Evolutionary conservation across 257 asterid genomes (phyloP), one percentile per base, ranked within the genome.

Genomic region (Rehmannia glutinosa): DNA sequence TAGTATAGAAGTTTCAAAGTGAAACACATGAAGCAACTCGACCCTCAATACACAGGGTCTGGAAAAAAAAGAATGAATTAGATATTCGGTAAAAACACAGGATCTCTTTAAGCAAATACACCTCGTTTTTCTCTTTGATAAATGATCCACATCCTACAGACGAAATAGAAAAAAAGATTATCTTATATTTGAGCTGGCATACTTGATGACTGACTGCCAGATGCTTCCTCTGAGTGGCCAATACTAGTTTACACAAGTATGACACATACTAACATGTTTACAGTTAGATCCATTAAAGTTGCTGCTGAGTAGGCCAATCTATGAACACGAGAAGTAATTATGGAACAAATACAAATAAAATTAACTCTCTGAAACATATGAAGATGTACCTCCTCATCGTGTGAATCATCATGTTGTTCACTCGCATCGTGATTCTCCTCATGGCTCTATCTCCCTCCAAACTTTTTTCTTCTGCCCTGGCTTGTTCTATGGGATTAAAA

Each of bases 401-500:
- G 95, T 61, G 87, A 80, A 77, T 93, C 87, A n/a, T 81, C 89
- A 12, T 66, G 95, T 21, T 81, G 94, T 66, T 84, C 95, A 58
- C 75, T 79, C 21, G 85, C 62, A 70, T 54, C 39, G 45, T 75
- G 86, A 71, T 81, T 82, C 70, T 90, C 96, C 70, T 85, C 93
- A 35, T 66, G 70, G 72, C 80, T 84, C 95, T 10, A 69, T 28
- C 50, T 87, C 93, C 83, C 78, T 85, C 96, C 90, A 83, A 32
- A 43, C 73, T 41, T 83, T 84, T 75, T 86, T 90, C 82, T 83
- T 86, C 75, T 80, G 89, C 46, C 83, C 95, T 8, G 83, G 74
- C 77, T 84, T 92, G 78, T 50, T 78, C 96, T 87, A 75, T 21
- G 68, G 67, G 61, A 65, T 68, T n/a, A 67, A 68, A 58, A 33